Evolutionary conservation across 495 filamentous ascomycete genomes (phyloP).

Genomic region (Cairneyella variabilis): DNA sequence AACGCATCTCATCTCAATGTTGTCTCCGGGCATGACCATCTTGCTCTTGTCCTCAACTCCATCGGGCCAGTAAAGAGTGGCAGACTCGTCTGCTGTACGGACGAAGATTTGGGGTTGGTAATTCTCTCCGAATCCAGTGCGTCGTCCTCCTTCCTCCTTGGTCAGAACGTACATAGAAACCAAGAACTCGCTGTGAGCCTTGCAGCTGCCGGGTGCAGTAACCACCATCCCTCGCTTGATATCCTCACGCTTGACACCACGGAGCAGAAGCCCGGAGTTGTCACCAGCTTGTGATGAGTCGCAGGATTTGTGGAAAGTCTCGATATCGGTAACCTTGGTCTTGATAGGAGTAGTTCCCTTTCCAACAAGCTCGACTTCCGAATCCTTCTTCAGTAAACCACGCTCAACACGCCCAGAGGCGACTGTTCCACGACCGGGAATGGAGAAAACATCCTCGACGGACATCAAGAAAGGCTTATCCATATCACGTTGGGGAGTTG

Average conservation of each 20-base stretch:
- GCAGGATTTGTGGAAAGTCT: conserved; percentile 99
- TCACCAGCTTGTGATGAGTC: conserved; percentile 91
- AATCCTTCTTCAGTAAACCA: conserved; percentile 84
- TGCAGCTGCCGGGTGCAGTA: conserved; percentile 69
- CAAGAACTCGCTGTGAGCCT: conserved; percentile 85
- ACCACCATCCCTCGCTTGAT: conserved; percentile 91
- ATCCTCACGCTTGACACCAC: conserved; percentile 92
- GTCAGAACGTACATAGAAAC: conserved; percentile 93
- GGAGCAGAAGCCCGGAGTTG: conserved; percentile 96
- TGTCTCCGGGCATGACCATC: conserved; percentile 96
- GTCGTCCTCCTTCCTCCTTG: conserved; percentile 96
- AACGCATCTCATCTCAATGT: conserved; percentile 89
- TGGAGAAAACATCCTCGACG: conserved; percentile 98
- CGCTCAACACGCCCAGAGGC: conserved; percentile 97
- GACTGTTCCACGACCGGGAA: conserved; percentile 94
- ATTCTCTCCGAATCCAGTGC: conserved; percentile 88
- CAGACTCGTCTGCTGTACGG: conserved; percentile 89
- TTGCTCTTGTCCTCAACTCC: conserved; percentile 63
- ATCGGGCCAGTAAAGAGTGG: conserved; percentile 76
- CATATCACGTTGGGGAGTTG: conserved; percentile 80
- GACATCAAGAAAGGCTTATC: conserved; percentile 99
- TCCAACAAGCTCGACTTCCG: conserved; percentile 90
- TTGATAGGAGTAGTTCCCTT: conserved; percentile 74
- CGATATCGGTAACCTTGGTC: conserved; percentile 98
- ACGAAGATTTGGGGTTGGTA: conserved; percentile 96